phyloP scores from a whole-genome alignment of 2,329 filamentous ascomycete genomes.

The Fusarium sambucinum region DNA sequence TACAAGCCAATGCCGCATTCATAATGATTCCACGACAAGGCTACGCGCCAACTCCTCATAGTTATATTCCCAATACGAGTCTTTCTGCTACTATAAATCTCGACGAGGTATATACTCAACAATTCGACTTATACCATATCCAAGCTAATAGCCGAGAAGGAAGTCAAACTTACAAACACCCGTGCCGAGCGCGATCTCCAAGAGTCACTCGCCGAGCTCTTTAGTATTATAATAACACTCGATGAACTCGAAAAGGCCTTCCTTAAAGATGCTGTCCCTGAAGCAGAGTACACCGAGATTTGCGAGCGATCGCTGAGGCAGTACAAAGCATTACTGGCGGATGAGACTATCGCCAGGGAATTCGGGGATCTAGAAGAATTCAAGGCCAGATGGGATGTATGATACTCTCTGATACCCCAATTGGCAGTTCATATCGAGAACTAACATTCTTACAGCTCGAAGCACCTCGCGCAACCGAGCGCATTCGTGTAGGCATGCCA shows the following conservation, averaged over 20 bases:
- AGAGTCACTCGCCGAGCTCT: conserved; percentile 95
- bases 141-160: conserved; percentile 63
- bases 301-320: conserved; percentile 94
- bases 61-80: conserved; percentile 87
- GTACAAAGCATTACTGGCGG: conserved; percentile 92
- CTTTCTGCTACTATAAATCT: conserved; percentile 92
- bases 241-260: conserved; percentile 98
- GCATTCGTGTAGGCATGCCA: conserved; percentile 91
- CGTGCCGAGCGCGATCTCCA: conserved; percentile 92
- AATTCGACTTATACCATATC: background rate
- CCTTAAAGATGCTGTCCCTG: conserved; percentile 91
- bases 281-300: conserved; percentile 94
- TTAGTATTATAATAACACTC: conserved; percentile 95
- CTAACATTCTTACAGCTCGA: conserved; percentile 73
- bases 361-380: conserved; percentile 93
- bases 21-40: conserved; percentile 72
- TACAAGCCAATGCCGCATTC: conserved; percentile 49
- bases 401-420: accelerated
- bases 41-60: conserved; percentile 90
- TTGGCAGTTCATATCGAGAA: accelerated
- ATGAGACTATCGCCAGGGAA: conserved; percentile 88
- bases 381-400: conserved; percentile 91
- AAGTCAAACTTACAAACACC: conserved; percentile 91
- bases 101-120: conserved; percentile 76
- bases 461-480: conserved; percentile 92